Evolutionary conservation across 2,329 filamentous ascomycete genomes (phyloP), one percentile per base, ranked within the genome.

Genomic region (Curvularia sp.): DNA sequence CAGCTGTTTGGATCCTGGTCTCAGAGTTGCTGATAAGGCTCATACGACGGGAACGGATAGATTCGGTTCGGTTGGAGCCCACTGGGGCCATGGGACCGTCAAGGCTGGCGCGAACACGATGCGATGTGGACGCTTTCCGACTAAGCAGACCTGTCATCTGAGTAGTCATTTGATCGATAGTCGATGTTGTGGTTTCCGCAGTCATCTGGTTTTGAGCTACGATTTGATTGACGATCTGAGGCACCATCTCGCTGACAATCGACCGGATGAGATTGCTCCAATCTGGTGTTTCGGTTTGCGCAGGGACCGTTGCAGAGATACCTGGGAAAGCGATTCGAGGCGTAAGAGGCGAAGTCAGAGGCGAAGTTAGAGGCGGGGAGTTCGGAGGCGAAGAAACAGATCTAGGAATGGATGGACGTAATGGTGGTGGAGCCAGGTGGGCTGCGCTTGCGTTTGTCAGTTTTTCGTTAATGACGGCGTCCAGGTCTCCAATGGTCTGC

Each of bases 221-320:
- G 2, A 75, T 64, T 42, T 73, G 71, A 21, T 70, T 69, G 1
- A 75, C 69, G 34, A 75, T 73, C 32, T 75, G 68, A 21, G 71
- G 71, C 5, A 75, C 71, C 64, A 74, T 69, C 38, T 75, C 72
- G 46, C 65, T 69, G 4, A 75, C 71, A 43, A 75, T 75, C 1
- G 68, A 70, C 3, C 70, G 64, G 25, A 75, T 72, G 32, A 75
- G 66, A 39, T 49, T 65, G 27, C 57, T 64, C 71, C 67, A 73
- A 53, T 75, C 72, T 3, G 68, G 66, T 12, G 56, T 57, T 13
- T 57, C 65, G 8, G 55, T 8, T 25, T 55, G 19, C 23, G 50
- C 15, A 12, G 60, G 34, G 18, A 47, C 23, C 13, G 54, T 18
- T 23, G 55, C 51, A 6, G 51, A 21, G 12, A 65, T 39, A 45